A percentile compares a stretch with the other conserved stretches of the same genome.
Evolutionary conservation across 2,329 filamentous ascomycete species (phyloP).

Genomic region (Penicillium corylophilum): DNA sequence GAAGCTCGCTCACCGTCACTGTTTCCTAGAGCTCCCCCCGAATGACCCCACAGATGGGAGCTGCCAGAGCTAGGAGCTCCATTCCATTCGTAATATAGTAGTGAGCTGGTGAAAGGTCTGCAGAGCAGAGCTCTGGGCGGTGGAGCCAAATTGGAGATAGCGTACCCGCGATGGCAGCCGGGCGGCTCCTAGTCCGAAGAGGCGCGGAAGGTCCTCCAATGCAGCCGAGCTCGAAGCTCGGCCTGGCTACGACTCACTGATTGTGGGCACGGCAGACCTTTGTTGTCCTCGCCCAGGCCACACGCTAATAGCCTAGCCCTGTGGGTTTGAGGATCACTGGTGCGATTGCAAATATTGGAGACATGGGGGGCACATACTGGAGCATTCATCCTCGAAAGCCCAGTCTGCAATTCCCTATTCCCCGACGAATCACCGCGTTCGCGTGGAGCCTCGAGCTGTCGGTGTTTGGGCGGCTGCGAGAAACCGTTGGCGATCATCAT

Average conservation of each 20-base stretch:
- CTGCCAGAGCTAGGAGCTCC: neutral
- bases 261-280: constrained; percentile 1
- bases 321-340: neutral
- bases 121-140: constrained; percentile 3
- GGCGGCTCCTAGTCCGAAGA: constrained; percentile 25
- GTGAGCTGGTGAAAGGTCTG: neutral
- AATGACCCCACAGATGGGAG: constrained; percentile 1
- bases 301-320: constrained; percentile 2
- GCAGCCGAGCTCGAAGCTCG: constrained; percentile 12
- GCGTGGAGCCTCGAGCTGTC: neutral
- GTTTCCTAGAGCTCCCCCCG: neutral
- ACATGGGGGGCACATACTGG: neutral
- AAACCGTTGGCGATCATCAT: constrained; percentile 26
- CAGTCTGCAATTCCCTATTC: constrained; percentile 2
- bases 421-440: constrained; percentile 20
- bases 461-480: constrained; percentile 14
- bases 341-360: constrained; percentile 11
- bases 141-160: constrained; percentile 23
- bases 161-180: constrained; percentile 24
- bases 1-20: neutral
- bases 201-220: constrained; percentile 21
- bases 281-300: neutral
- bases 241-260: no score
- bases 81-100: neutral
- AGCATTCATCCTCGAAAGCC: neutral